Evolutionary conservation across 768 basidiomycete species (phyloP), one percentile per base, ranked within the genome.

Genomic region (Crepidotus variabilis): DNA sequence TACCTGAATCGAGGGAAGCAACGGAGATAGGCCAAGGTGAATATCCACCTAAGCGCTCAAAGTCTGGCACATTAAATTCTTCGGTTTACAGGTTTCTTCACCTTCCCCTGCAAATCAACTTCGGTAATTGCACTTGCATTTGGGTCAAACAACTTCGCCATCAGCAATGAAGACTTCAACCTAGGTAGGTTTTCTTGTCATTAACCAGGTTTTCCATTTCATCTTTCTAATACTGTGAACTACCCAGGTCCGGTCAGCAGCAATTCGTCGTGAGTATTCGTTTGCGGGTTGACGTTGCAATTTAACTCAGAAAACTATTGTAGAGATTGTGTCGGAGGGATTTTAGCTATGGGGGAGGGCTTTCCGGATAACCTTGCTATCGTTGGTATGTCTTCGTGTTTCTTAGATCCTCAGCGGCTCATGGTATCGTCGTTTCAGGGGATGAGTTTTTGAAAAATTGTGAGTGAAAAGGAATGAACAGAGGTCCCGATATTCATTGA

Each of bases 381-480:
- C 67, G 74, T 88, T 52, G 86, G 83, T 74, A 52, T 51, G 4
- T 2, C 34, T 32, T 22, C 18, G 8, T 2, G 7, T 13, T 9
- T 50, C 28, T 11, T 28, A 33, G 22, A 16, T 0, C 28, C 2
- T 6, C 16, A 18, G 47, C 16, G 34, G 33, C 48, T 52, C 47
- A 14, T 43, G 13, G 58, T 32, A 28, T 34, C 57, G 7, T 9
- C n/a, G 28, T 54, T 47, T 21, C 57, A 80, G 80, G 83, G 1
- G 85, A 80, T 65, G 79, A 77, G 61, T 87, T 88, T 63, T 64
- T 87, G 47, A 88, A 88, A 71, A 85, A 82, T 9, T 88, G 87
- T 84, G 57, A 65, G 82, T 53, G 22, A 22, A 51, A 23, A 47
- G 24, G 39, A 52, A 28, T 51, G 35, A n/a, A 32, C 35, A 18